Percentiles rank a stretch among this genome's conserved stretches.
phyloP scores from a whole-genome alignment of 106 monocot species.

The Amphibolis antarctica region DNA sequence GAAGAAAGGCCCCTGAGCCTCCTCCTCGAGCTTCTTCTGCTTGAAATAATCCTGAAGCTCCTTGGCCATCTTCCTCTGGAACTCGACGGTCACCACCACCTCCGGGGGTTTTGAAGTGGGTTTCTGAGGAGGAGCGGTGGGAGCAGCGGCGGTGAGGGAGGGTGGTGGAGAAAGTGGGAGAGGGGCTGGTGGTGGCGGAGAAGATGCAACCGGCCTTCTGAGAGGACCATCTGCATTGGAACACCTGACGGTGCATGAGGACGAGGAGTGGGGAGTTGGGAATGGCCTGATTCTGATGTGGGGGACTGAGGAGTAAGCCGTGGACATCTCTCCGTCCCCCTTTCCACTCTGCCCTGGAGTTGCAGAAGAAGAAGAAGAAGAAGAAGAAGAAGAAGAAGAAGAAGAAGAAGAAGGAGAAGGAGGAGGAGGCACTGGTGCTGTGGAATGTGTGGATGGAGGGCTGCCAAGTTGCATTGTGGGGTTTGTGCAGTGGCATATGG shows the following conservation, averaged over 20 bases:
- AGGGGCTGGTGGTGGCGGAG: slow-evolving; percentile 37
- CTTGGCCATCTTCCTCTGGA: slow-evolving; percentile 89
- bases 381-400: not conserved
- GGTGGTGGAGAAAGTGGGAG: slow-evolving; percentile 43
- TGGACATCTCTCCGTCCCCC: not conserved
- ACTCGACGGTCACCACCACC: slow-evolving; percentile 68
- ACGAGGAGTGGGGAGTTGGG: not conserved
- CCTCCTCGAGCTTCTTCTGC: slow-evolving; percentile 86
- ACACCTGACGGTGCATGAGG: slow-evolving; percentile 27
- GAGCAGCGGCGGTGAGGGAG: slow-evolving; percentile 6
- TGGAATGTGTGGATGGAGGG: not conserved
- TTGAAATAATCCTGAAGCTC: slow-evolving; percentile 92
- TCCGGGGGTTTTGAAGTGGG: slow-evolving; percentile 11
- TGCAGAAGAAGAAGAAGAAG: too few species aligned
- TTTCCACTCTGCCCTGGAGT: not conserved
- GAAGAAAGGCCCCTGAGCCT: slow-evolving; percentile 69
- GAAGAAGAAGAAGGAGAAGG: not conserved
- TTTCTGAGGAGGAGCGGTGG: slow-evolving; percentile 14
- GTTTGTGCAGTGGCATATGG: too few species aligned
- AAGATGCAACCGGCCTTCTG: slow-evolving; percentile 57
- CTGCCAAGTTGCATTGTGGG: not conserved
- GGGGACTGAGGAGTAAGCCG: not conserved
- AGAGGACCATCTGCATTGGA: slow-evolving; percentile 83
- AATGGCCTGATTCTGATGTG: not conserved
- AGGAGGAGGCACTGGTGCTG: not conserved